phyloP scores from a whole-genome alignment of 2,329 filamentous ascomycete genomes.

The Helicocarpus griseus region DNA sequence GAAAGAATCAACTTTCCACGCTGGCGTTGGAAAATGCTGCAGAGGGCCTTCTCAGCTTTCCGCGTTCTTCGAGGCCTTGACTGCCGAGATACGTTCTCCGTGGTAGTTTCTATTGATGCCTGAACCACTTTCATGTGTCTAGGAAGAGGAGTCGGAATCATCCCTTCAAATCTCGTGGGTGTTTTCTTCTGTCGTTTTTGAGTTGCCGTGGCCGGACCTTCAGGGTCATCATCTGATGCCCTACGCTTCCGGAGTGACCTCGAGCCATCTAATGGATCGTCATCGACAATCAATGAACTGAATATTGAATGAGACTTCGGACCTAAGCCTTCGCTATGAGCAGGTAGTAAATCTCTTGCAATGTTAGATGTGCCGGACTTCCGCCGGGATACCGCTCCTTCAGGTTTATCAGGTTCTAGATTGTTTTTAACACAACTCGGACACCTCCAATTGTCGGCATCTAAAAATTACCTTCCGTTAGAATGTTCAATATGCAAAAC shows the following conservation, averaged over 20 bases:
- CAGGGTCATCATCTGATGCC: slow-evolving; percentile 57
- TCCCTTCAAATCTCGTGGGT: slow-evolving; percentile 17
- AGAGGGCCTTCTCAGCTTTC: slow-evolving; percentile 31
- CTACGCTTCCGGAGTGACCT: slow-evolving; percentile 76
- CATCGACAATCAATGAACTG: slow-evolving; percentile 60
- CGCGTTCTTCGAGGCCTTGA: slow-evolving; percentile 51
- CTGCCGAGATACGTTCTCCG: slow-evolving; percentile 29
- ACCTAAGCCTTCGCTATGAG: slow-evolving; percentile 53
- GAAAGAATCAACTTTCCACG: slow-evolving; percentile 46
- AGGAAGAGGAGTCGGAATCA: slow-evolving; percentile 3
- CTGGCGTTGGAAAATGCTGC: slow-evolving; percentile 31
- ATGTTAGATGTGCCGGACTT: slow-evolving; percentile 56
- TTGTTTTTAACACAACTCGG: slow-evolving; percentile 42
- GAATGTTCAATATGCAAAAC: neutral
- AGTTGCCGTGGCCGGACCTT: slow-evolving; percentile 35
- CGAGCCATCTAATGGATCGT: slow-evolving; percentile 65
- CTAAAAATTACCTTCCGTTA: slow-evolving; percentile 32
- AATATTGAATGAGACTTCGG: slow-evolving; percentile 69
- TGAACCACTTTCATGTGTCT: slow-evolving; percentile 3
- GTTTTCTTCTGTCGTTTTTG: slow-evolving; percentile 40
- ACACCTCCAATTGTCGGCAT: slow-evolving; percentile 53
- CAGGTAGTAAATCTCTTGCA: slow-evolving; percentile 61
- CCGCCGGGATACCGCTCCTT: slow-evolving; percentile 25
- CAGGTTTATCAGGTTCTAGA: slow-evolving; percentile 23
- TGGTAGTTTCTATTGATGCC: slow-evolving; percentile 43